A percentile compares a stretch with the other conserved stretches of the same genome.
Evolutionary conservation across 352 stramenopile species (phyloP).

Genomic region (Pythium aristosporum): DNA sequence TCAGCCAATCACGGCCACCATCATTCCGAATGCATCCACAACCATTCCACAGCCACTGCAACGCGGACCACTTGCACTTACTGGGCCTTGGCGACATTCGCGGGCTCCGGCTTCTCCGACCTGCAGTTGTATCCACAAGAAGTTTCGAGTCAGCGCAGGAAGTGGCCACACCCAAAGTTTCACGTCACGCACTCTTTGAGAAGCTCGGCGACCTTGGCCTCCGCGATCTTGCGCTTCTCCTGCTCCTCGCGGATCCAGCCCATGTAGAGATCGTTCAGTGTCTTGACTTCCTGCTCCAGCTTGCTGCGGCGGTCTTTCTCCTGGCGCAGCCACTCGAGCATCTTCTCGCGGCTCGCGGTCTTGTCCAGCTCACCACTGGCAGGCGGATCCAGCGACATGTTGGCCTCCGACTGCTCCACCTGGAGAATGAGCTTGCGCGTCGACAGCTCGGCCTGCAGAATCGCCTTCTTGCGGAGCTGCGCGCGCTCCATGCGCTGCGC

Average conservation of each 20-base stretch:
- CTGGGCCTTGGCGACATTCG: slow-evolving; percentile 22
- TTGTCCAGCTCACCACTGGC: slow-evolving; percentile 23
- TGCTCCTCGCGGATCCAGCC: slow-evolving; percentile 82
- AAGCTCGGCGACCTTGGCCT: slow-evolving; percentile 55
- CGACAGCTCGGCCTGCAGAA: slow-evolving; percentile 69
- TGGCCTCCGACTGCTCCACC: slow-evolving; percentile 11
- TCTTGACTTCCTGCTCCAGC: slow-evolving; percentile 79
- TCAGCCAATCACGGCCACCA: slow-evolving; percentile 9
- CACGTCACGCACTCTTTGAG: slow-evolving; percentile 28
- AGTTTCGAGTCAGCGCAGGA: slow-evolving; percentile 10
- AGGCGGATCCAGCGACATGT: slow-evolving; percentile 9
- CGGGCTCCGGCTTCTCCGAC: slow-evolving; percentile 9
- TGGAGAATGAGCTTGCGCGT: slow-evolving; percentile 40
- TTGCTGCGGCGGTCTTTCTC: slow-evolving; percentile 73
- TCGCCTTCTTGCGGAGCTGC: slow-evolving; percentile 68
- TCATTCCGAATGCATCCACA: slow-evolving; percentile 16
- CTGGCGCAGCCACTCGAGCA: slow-evolving; percentile 65
- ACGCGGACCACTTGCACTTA: slow-evolving; percentile 10
- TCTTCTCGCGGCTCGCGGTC: slow-evolving; percentile 37
- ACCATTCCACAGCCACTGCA: slow-evolving; percentile 1
- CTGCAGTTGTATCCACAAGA: slow-evolving; percentile 18
- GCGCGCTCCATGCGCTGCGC: slow-evolving; percentile 67
- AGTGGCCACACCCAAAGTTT: neutral
- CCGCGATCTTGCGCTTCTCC: slow-evolving; percentile 63
- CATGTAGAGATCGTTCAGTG: slow-evolving; percentile 83